These are phyloP conservation scores for Microsporum audouinii DNA, from an alignment of 2,329 filamentous ascomycete species.

Conservation along the genomic window DNA sequence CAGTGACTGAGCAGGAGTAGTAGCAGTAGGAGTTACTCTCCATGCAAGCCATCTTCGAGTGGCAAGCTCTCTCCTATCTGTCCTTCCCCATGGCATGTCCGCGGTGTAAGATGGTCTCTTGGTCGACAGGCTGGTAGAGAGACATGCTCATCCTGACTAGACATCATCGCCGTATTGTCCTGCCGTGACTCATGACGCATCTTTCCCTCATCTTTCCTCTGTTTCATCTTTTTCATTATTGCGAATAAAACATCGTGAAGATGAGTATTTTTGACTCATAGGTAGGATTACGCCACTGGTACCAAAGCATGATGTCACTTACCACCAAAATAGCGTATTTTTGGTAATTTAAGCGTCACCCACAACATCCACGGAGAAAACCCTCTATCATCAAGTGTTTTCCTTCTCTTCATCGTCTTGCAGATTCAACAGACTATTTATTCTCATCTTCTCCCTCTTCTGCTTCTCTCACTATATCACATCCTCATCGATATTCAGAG, in stretches of 20 bases:
- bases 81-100: too few relatives aligned
- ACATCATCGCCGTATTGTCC: too few relatives aligned
- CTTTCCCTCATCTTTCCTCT: background rate
- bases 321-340: background rate
- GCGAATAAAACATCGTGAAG: background rate
- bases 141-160: too few relatives aligned
- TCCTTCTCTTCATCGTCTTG: background rate
- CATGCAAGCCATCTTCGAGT: too few relatives aligned
- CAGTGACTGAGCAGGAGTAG: too few relatives aligned
- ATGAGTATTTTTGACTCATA: constrained; percentile 3
- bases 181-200: background rate
- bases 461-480: background rate
- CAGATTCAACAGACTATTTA: background rate
- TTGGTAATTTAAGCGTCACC: constrained; percentile 1
- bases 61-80: too few relatives aligned
- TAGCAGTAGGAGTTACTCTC: too few relatives aligned
- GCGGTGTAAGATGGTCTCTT: too few relatives aligned
- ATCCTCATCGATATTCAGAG: background rate
- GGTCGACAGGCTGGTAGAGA: too few relatives aligned
- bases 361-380: background rate
- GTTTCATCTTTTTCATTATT: background rate
- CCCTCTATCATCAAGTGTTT: background rate
- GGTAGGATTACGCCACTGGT: background rate
- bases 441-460: background rate
- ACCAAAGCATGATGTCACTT: background rate